Evolutionary conservation across 169 alveolate species (phyloP), one percentile per base, ranked within the genome.

Genomic region (Plasmodium adleri): DNA sequence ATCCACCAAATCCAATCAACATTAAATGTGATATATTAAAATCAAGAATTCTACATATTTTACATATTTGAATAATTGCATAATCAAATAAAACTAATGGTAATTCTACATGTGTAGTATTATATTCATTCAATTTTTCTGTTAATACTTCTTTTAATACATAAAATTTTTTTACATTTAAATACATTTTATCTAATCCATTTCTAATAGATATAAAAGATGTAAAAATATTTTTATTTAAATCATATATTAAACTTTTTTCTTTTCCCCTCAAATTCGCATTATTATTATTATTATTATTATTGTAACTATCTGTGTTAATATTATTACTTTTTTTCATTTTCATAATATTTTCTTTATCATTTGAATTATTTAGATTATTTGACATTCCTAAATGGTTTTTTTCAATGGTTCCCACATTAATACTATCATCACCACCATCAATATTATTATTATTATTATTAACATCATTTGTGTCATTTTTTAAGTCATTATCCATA

Each of bases 1-100:
- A 97, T 87, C 99, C 99, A 5, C 99, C 99, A 17, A 97, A 98
- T 26, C 99, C 99, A 62, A 98, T 97, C 13, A 98, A 94, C 78
- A 98, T 94, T 24, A 99, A 99, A 88, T 97, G 97, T 26, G 99
- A 98, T 24, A 97, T 96, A 47, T 99, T 98, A 67, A 94, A 93
- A 75, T 96, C 98, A 45, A 97, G 88, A 72, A 98, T 96, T 74
- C 99, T 94, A 50, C 98, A 93, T 43, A 98, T 97, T 76, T 99
- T 97, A 56, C 97, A 93, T 58, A 97, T 96, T 78, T 98, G 99
- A 47, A 95, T 95, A 94, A 98, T 96, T 62, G 99, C 99, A 72
- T 97, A 96, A 71, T 96, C 98, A 93, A 98, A 98, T 20, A 98
- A 95, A 54, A 98, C 99, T 72, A 98, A 88, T 64, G 97, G 97